phyloP scores from a whole-genome alignment of 2,329 filamentous ascomycete genomes.

The Aspergillus sp. region DNA sequence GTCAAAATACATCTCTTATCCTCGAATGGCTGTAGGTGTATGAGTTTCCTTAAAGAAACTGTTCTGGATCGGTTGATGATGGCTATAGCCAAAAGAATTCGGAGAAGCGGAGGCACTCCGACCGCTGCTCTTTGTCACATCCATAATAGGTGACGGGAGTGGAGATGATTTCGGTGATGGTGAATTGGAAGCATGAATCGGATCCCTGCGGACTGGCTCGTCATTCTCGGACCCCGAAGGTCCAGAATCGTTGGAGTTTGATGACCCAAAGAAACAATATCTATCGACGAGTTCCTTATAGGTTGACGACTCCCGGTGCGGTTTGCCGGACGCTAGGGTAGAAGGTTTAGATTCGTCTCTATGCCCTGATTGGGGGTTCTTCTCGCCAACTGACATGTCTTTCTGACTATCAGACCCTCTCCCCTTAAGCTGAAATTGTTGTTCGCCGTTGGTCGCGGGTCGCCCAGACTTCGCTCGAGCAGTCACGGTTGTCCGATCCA shows the following conservation, averaged over 20 bases:
- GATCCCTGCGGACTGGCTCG: constrained; percentile 2
- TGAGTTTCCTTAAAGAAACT: constrained; percentile 26
- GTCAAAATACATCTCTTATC: constrained; percentile 17
- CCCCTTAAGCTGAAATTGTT: constrained; percentile 11
- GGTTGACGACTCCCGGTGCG: constrained; percentile 77
- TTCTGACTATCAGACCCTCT: constrained; percentile 14
- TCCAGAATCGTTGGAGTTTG: constrained; percentile 30
- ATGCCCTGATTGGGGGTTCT: constrained; percentile 11
- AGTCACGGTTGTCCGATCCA: constrained; percentile 61
- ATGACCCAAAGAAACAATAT: constrained; percentile 78
- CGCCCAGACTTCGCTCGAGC: constrained; percentile 56
- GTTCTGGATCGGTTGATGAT: constrained; percentile 15
- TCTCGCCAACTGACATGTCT: constrained; percentile 20
- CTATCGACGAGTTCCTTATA: constrained; percentile 98
- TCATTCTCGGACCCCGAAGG: constrained; percentile 32
- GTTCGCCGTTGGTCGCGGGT: constrained; percentile 9
- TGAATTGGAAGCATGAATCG: background rate
- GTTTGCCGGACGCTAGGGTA: constrained; percentile 60
- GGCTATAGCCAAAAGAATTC: constrained; percentile 26
- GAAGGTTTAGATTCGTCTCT: constrained; percentile 46
- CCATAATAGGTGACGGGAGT: constrained; percentile 25
- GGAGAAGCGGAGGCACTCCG: constrained; percentile 14
- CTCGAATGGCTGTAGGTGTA: constrained; percentile 27
- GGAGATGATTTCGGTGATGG: constrained; percentile 22
- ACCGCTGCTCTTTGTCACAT: background rate